Evolutionary conservation across 1,139 yeast genomes (phyloP).

Genomic region (Ashbya aceris): DNA sequence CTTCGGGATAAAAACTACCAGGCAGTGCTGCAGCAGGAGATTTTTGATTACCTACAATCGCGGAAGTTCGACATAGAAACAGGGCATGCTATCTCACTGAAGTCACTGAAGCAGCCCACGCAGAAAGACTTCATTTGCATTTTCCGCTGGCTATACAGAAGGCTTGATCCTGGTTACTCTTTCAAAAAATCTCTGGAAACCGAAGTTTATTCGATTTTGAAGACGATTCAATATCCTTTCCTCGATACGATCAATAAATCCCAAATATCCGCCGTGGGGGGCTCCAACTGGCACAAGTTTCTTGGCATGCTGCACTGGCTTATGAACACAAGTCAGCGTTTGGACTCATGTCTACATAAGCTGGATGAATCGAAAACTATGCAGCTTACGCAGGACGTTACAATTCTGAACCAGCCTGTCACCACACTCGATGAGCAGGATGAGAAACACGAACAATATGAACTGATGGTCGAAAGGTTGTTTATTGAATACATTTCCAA

Average conservation of each 20-base stretch:
- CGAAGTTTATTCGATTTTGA: conserved; percentile 64
- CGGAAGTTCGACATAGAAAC: conserved; percentile 67
- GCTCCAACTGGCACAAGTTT: conserved; percentile 80
- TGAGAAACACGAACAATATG: conserved; percentile 29
- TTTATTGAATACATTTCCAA: conserved; percentile 57
- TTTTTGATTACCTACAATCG: conserved; percentile 52
- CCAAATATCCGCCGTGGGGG: conserved; percentile 87
- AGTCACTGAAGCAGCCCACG: conserved; percentile 67
- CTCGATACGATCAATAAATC: conserved; percentile 71
- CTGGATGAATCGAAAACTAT: conserved; percentile 18
- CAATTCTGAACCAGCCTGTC: conserved; percentile 35
- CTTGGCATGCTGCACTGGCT: conserved; percentile 79
- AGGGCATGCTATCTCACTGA: conserved; percentile 58
- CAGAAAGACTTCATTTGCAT: conserved; percentile 76
- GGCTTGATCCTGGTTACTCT: conserved; percentile 70
- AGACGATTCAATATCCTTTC: conserved; percentile 67
- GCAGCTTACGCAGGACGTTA: conserved; percentile 27
- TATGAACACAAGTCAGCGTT: conserved; percentile 45
- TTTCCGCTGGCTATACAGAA: conserved; percentile 69
- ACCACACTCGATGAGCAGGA: conserved; percentile 34
- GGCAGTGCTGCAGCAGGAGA: conserved; percentile 51
- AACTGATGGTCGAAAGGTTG: conserved; percentile 43
- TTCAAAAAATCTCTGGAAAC: conserved; percentile 63
- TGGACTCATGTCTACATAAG: conserved; percentile 32
- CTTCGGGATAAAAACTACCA: conserved; percentile 66